Evolutionary conservation across 306 rosid genomes (phyloP).

Genomic region (Comarum palustre): DNA sequence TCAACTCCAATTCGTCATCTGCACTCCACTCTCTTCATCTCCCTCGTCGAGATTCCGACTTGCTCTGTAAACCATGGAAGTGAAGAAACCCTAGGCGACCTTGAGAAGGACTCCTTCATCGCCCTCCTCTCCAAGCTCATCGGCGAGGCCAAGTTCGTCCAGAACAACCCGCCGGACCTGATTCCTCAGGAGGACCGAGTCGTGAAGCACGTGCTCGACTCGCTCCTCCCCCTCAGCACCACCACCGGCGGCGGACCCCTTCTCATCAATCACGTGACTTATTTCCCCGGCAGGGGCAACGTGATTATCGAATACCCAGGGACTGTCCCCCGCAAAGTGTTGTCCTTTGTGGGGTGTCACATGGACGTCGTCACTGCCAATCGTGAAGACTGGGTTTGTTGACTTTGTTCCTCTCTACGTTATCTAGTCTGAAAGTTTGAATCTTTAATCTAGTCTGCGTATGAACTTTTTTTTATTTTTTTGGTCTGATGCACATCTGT

Average conservation of each 20-base stretch:
- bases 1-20: background rate
- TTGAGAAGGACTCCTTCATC: constrained; percentile 58
- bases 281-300: constrained; percentile 69
- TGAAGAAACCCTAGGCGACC: constrained; percentile 55
- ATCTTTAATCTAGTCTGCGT: too few relatives aligned
- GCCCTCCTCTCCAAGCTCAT: constrained; percentile 66
- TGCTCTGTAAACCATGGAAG: constrained; percentile 38
- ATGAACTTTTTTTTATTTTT: background rate
- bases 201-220: constrained; percentile 59
- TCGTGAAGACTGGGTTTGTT: constrained; percentile 75
- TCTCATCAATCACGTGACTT: constrained; percentile 63
- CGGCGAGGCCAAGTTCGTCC: constrained; percentile 71
- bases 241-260: constrained; percentile 75
- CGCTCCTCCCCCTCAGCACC: constrained; percentile 66
- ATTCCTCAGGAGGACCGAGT: constrained; percentile 78
- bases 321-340: constrained; percentile 56
- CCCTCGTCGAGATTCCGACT: background rate
- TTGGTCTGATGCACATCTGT: background rate
- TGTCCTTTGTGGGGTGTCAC: constrained; percentile 86
- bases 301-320: constrained; percentile 85
- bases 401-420: too few relatives aligned
- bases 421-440: background rate
- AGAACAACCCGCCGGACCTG: constrained; percentile 81
- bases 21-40: background rate
- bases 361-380: constrained; percentile 96